These are phyloP conservation scores for Cucumis melo DNA, from an alignment of 306 rosid species.

Conservation along the genomic window DNA sequence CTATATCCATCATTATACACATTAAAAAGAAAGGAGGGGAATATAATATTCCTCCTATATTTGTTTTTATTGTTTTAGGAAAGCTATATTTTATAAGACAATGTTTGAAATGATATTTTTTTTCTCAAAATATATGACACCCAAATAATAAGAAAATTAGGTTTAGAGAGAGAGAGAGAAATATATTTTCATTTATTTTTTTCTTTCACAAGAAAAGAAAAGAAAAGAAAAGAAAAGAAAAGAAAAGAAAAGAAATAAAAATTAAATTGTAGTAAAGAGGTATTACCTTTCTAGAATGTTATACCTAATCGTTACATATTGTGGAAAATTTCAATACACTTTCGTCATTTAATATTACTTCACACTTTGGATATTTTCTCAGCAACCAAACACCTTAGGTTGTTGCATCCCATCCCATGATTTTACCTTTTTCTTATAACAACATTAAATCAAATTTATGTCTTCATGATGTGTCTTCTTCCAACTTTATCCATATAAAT, in stretches of 20 bases:
- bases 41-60: background rate
- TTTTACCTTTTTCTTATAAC: background rate
- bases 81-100: background rate
- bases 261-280: background rate
- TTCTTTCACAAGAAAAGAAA: background rate
- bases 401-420: slow-evolving; percentile 9
- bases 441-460: background rate
- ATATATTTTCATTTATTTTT: background rate
- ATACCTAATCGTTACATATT: background rate
- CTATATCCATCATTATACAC: background rate
- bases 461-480: background rate
- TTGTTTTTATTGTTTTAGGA: background rate
- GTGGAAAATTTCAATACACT: slow-evolving; percentile 3
- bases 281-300: background rate
- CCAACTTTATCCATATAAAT: background rate
- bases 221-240: too few relatives aligned
- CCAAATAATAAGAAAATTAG: background rate
- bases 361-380: slow-evolving; percentile 13
- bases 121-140: background rate
- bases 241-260: too few relatives aligned
- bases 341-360: slow-evolving; percentile 13
- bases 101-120: slow-evolving; percentile 1
- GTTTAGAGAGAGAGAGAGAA: background rate
- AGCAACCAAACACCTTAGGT: slow-evolving; percentile 15
- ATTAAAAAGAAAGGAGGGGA: background rate